Conservation (phyloP, 768 basidiomycete species). For the Amyloporia xantha region DNA sequence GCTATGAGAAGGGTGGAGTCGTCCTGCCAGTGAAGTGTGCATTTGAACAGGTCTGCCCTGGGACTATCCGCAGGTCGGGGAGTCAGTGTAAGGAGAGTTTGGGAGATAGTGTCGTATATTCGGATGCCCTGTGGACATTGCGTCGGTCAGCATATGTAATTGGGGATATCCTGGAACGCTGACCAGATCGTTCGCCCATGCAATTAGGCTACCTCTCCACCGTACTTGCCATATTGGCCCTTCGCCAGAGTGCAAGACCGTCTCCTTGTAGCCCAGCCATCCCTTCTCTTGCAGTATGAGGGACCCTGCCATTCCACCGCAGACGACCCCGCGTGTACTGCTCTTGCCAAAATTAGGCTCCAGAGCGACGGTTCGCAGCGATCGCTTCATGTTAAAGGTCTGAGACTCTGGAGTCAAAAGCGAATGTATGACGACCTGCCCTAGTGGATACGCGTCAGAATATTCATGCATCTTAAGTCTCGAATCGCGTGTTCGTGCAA, state of each 20-base stretch:
- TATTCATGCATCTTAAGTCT: neutral
- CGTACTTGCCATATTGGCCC: constrained; percentile 91
- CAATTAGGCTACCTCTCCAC: constrained; percentile 83
- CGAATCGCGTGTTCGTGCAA: too few species aligned
- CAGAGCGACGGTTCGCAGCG: constrained; percentile 82
- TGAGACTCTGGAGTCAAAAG: constrained; percentile 74
- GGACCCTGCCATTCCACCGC: constrained; percentile 86
- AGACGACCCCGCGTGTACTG: constrained; percentile 73
- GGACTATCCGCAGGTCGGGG: constrained; percentile 79
- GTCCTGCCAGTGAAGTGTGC: constrained; percentile 88
- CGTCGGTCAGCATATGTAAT: neutral
- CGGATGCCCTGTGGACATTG: constrained; percentile 82
- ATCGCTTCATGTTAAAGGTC: constrained; percentile 85
- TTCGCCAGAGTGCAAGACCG: constrained; percentile 73
- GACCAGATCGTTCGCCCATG: constrained; percentile 94
- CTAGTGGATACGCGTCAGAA: constrained; percentile 33
- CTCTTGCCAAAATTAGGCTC: constrained; percentile 87
- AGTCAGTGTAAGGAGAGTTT: constrained; percentile 77
- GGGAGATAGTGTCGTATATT: constrained; percentile 79
- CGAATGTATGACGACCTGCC: constrained; percentile 87
- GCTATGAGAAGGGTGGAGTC: constrained; percentile 84
- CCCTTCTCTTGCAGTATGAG: constrained; percentile 90
- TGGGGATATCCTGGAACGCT: constrained; percentile 19
- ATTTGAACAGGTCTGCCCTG: constrained; percentile 92
- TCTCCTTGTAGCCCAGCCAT: constrained; percentile 94